These are phyloP conservation scores for Termitomyces bulborhizus DNA, from an alignment of 768 basidiomycete species.

Conservation along the genomic window DNA sequence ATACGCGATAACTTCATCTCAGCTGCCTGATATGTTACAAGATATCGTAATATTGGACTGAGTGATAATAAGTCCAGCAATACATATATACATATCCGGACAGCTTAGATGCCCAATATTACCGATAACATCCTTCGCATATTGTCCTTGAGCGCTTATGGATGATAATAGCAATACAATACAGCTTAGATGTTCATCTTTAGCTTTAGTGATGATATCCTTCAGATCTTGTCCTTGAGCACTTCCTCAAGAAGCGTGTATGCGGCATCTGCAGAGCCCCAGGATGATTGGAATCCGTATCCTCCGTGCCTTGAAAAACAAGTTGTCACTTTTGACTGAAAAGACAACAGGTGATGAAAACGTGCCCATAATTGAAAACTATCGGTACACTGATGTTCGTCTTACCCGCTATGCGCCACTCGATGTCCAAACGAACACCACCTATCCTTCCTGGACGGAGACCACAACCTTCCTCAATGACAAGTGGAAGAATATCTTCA, in stretches of 20 bases:
- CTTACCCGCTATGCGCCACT: constrained; percentile 27
- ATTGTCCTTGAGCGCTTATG: no score
- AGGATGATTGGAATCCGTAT: constrained; percentile 61
- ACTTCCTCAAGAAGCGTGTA: constrained; percentile 40
- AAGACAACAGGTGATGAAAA: not conserved
- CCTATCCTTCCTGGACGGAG: constrained; percentile 62
- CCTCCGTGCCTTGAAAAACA: constrained; percentile 47
- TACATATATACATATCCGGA: not conserved
- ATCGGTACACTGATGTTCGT: constrained; percentile 34
- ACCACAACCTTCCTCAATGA: constrained; percentile 51
- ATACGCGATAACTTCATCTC: not conserved
- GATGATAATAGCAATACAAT: no score
- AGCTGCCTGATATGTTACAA: not conserved
- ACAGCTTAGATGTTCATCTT: not conserved
- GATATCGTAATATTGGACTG: not conserved
- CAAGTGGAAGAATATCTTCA: constrained; percentile 41
- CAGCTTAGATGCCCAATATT: no score
- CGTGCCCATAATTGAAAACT: constrained; percentile 62
- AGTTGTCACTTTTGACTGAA: not conserved
- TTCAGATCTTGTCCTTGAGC: constrained; percentile 6
- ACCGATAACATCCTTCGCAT: no score
- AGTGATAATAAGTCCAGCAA: not conserved
- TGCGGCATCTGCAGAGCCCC: constrained; percentile 55
- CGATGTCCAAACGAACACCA: constrained; percentile 57
- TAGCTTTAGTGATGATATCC: not conserved